Evolutionary conservation across 495 filamentous ascomycete species (phyloP).

Genomic region (Ramalina intermedia): DNA sequence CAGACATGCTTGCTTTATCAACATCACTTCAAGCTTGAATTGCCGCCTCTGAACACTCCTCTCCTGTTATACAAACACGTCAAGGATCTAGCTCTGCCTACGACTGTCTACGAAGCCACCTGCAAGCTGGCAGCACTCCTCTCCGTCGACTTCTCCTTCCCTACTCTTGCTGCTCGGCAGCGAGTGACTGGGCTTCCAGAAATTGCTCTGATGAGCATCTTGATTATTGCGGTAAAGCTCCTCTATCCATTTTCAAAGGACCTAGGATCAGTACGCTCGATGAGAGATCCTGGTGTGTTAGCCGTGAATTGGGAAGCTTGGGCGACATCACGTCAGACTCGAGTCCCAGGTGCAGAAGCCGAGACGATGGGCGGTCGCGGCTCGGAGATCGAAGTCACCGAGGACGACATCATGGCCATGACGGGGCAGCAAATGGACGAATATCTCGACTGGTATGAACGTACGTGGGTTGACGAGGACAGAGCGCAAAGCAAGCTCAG

Average conservation of each 20-base stretch:
- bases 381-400: slow-evolving; percentile 37
- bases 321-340: slow-evolving; percentile 37
- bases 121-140: slow-evolving; percentile 44
- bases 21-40: slow-evolving; percentile 48
- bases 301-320: slow-evolving; percentile 61
- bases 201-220: slow-evolving; percentile 47
- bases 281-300: slow-evolving; percentile 44
- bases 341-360: slow-evolving; percentile 18
- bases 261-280: slow-evolving; percentile 34
- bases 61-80: slow-evolving; percentile 55
- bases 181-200: slow-evolving; percentile 47
- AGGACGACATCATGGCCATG: slow-evolving; percentile 58
- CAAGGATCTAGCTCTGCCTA: slow-evolving; percentile 58
- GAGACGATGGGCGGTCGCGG: slow-evolving; percentile 23
- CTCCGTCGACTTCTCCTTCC: slow-evolving; percentile 41
- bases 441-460: slow-evolving; percentile 83
- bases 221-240: slow-evolving; percentile 70
- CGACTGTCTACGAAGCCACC: slow-evolving; percentile 30
- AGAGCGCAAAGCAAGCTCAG: slow-evolving; percentile 8
- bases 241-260: slow-evolving; percentile 59
- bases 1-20: slow-evolving; percentile 48
- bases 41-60: slow-evolving; percentile 58
- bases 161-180: slow-evolving; percentile 20
- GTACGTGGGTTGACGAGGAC: slow-evolving; percentile 46
- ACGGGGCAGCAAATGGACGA: slow-evolving; percentile 52